Percentiles rank a stretch among this genome's conserved stretches.
Evolutionary conservation across 1,284 basidiomycete species (phyloP).

Genomic region (Cutaneotrichosporon curvatum): DNA sequence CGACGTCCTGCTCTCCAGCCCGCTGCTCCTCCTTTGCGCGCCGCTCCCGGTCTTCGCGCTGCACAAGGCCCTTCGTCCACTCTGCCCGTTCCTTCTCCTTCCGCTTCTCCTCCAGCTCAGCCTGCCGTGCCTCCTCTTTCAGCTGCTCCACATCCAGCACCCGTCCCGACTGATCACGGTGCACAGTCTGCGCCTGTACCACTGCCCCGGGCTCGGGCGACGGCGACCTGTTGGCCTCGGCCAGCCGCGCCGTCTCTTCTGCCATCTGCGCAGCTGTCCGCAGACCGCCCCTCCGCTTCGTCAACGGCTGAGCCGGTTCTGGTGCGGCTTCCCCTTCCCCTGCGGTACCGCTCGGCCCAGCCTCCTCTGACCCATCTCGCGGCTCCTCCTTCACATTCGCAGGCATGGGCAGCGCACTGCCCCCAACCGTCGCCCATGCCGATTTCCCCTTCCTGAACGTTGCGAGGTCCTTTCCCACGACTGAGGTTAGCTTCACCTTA

Average conservation of each 20-base stretch:
- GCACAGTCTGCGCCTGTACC: slow-evolving; percentile 70
- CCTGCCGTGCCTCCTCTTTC: slow-evolving; percentile 67
- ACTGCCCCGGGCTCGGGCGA: slow-evolving; percentile 52
- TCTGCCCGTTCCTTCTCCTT: slow-evolving; percentile 84
- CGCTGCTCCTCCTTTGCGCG: slow-evolving; percentile 59
- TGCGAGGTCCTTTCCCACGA: slow-evolving; percentile 36
- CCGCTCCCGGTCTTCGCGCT: slow-evolving; percentile 69
- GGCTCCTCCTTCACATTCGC: slow-evolving; percentile 24
- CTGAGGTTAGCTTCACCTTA: slow-evolving; percentile 14
- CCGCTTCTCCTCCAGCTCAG: slow-evolving; percentile 70
- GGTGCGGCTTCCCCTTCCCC: not conserved
- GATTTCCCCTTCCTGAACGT: slow-evolving; percentile 39
- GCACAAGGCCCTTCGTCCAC: slow-evolving; percentile 91
- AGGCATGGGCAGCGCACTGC: slow-evolving; percentile 24
- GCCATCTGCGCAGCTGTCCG: slow-evolving; percentile 55
- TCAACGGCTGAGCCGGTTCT: slow-evolving; percentile 34
- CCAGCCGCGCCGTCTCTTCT: slow-evolving; percentile 51
- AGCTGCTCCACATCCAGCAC: slow-evolving; percentile 82
- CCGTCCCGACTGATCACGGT: slow-evolving; percentile 81
- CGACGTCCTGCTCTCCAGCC: slow-evolving; percentile 61
- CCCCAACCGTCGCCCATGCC: slow-evolving; percentile 34
- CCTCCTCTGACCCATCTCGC: slow-evolving; percentile 12
- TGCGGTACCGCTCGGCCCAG: slow-evolving; percentile 1
- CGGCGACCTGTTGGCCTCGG: slow-evolving; percentile 32
- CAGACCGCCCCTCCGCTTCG: slow-evolving; percentile 59